A percentile compares a stretch with the other conserved stretches of the same genome.
Conservation (phyloP, 2,329 filamentous ascomycete genomes). For the Pyricularia grisea region DNA sequence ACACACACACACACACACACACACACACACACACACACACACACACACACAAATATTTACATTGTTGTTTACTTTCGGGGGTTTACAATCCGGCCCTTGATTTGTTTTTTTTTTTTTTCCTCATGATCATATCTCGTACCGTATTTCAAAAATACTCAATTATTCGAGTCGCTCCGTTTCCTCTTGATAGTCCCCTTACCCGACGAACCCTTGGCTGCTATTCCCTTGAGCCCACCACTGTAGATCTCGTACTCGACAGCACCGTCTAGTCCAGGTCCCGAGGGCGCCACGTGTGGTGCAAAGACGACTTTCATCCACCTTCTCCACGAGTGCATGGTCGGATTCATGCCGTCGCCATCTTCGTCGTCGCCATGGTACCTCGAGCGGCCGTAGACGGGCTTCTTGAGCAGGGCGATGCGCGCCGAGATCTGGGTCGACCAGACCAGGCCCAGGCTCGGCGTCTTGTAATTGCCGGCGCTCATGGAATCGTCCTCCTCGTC, state of each 20-base stretch:
- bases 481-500: constrained; percentile 51
- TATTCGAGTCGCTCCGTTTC: constrained; percentile 6
- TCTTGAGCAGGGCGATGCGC: constrained; percentile 72
- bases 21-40: too few relatives aligned
- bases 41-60: not conserved
- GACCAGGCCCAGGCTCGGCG: constrained; percentile 75
- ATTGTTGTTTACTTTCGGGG: not conserved
- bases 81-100: not conserved
- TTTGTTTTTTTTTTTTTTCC: too few relatives aligned
- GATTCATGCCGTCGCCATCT: constrained; percentile 14
- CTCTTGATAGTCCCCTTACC: constrained; percentile 14
- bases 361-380: constrained; percentile 31
- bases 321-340: constrained; percentile 51
- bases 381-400: constrained; percentile 40
- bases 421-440: constrained; percentile 86
- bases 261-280: constrained; percentile 34
- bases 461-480: constrained; percentile 53
- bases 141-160: not conserved
- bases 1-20: too few relatives aligned
- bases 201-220: not conserved
- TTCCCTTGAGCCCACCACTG: constrained; percentile 47
- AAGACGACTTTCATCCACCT: constrained; percentile 87
- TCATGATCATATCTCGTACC: not conserved
- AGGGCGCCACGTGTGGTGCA: constrained; percentile 60
- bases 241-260: constrained; percentile 69